Conservation (phyloP, 208 protist genomes). For the Trypanosoma platydactyli region DNA sequence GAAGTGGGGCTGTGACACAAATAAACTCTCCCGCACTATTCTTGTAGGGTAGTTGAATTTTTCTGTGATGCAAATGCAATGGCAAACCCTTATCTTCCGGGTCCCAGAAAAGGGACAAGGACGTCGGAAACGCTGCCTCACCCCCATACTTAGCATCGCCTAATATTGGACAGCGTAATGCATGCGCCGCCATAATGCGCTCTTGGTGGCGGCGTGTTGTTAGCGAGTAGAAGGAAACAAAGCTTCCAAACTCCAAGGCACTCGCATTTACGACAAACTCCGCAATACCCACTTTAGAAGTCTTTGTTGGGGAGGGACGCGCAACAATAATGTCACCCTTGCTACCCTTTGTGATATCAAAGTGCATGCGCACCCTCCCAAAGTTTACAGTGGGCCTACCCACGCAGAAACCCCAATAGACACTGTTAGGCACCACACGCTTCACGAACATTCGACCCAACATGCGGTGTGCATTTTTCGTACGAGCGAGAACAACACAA, state of each 20-base stretch:
- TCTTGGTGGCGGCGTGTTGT: conserved; percentile 89
- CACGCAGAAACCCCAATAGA: conserved; percentile 91
- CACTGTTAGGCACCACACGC: conserved; percentile 88
- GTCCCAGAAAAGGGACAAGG: conserved; percentile 83
- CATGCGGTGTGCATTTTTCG: conserved; percentile 78
- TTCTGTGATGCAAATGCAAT: conserved; percentile 87
- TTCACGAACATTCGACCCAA: conserved; percentile 89
- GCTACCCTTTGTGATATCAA: conserved; percentile 76
- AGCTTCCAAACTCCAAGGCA: conserved; percentile 84
- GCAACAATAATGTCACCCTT: conserved; percentile 77
- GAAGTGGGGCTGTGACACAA: conserved; percentile 86
- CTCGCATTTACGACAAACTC: conserved; percentile 92
- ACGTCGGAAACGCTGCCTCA: conserved; percentile 82
- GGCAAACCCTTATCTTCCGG: conserved; percentile 74
- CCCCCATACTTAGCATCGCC: conserved; percentile 92
- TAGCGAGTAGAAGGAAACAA: conserved; percentile 90
- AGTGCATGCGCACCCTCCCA: conserved; percentile 92
- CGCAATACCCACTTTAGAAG: conserved; percentile 80
- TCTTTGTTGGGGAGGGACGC: conserved; percentile 69
- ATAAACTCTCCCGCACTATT: conserved; percentile 77
- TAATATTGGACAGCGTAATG: conserved; percentile 85
- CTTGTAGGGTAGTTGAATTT: conserved; percentile 92
- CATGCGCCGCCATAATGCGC: conserved; percentile 90
- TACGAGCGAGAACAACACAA: conserved; percentile 88
- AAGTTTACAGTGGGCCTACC: conserved; percentile 86